Evolutionary conservation across 2,329 filamentous ascomycete genomes (phyloP).

Genomic region (Aaosphaeria pasadenensis): DNA sequence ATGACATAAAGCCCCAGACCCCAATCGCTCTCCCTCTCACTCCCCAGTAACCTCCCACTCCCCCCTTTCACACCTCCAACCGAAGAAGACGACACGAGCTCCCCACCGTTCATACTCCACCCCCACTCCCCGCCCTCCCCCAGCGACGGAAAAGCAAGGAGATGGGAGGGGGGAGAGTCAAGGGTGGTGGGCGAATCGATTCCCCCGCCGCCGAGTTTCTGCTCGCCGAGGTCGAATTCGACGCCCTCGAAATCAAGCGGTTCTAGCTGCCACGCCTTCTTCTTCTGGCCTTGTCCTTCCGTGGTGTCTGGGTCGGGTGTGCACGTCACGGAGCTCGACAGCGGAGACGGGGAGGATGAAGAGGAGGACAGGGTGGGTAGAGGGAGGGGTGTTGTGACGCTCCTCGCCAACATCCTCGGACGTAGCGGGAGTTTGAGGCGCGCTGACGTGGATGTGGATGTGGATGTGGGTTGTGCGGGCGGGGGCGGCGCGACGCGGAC

Average conservation of each 20-base stretch:
- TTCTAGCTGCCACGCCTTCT: background rate
- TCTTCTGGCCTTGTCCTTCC: background rate
- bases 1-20: slow-evolving; percentile 15
- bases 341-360: background rate
- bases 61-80: background rate
- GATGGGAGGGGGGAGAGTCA: too few relatives aligned
- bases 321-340: background rate
- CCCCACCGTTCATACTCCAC: slow-evolving; percentile 12
- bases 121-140: slow-evolving; percentile 7
- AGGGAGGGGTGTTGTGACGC: background rate
- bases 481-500: background rate
- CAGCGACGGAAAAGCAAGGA: background rate
- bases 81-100: slow-evolving; percentile 9
- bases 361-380: background rate
- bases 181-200: background rate
- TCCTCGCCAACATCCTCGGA: background rate
- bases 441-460: background rate
- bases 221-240: slow-evolving; percentile 3
- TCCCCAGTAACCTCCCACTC: background rate
- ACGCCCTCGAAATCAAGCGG: background rate
- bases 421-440: too few relatives aligned
- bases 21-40: background rate
- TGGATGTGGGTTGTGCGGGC: background rate
- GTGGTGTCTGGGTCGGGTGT: background rate
- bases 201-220: slow-evolving; percentile 1